These are phyloP conservation scores for Metschnikowia gruessii DNA, from an alignment of 805 yeast species.

Conservation along the genomic window DNA sequence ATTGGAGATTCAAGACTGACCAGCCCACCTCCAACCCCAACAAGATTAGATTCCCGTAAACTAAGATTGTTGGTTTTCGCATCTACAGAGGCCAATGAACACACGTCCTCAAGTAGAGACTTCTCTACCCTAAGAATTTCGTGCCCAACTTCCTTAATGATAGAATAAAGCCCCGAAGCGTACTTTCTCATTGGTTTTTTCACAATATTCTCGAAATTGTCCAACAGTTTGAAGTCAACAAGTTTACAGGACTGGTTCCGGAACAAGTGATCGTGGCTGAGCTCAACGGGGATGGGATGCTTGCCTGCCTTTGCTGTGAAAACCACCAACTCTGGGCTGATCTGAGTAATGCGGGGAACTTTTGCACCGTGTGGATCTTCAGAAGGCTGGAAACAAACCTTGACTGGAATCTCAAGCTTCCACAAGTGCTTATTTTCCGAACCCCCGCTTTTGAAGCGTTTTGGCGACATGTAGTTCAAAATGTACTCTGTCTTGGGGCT, in stretches of 20 bases:
- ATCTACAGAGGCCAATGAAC: constrained; percentile 31
- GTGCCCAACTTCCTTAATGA: constrained; percentile 24
- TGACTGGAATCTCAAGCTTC: constrained; percentile 30
- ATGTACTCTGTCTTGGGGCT: constrained; percentile 32
- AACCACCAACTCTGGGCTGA: constrained; percentile 32
- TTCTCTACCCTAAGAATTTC: constrained; percentile 29
- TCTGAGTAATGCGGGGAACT: constrained; percentile 6
- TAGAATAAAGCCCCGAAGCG: constrained; percentile 27
- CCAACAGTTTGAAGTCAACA: constrained; percentile 17
- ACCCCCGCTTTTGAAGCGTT: constrained; percentile 16
- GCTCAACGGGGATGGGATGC: constrained; percentile 34
- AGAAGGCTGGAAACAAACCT: constrained; percentile 26
- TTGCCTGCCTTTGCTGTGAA: constrained; percentile 31
- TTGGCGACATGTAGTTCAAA: constrained; percentile 25
- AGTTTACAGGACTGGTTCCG: constrained; percentile 21
- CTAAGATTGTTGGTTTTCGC: constrained; percentile 29
- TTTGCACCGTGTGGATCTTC: constrained; percentile 15
- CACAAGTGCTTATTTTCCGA: constrained; percentile 12
- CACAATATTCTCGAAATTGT: constrained; percentile 33
- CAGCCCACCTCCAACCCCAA: constrained; percentile 23
- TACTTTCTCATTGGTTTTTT: constrained; percentile 32
- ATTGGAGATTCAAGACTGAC: constrained; percentile 5
- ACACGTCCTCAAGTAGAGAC: constrained; percentile 28
- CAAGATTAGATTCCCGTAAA: constrained; percentile 20
- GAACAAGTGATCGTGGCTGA: constrained; percentile 36